Evolutionary conservation across 805 yeast genomes (phyloP).

Genomic region (Ogataea wickerhamii): DNA sequence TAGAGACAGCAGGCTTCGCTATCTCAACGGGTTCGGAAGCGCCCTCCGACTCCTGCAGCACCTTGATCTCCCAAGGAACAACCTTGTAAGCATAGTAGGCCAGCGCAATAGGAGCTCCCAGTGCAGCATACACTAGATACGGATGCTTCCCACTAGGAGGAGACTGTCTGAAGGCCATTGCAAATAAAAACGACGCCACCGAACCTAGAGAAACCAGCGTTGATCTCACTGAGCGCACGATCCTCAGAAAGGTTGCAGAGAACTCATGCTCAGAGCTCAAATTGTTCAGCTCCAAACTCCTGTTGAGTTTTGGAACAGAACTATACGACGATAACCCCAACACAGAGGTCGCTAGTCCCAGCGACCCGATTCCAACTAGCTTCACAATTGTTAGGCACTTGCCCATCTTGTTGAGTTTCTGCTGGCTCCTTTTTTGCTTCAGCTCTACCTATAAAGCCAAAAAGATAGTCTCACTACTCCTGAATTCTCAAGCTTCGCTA

Average conservation of each 20-base stretch:
- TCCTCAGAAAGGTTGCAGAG: slow-evolving; percentile 10
- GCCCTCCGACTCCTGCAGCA: slow-evolving; percentile 15
- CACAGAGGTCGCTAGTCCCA: slow-evolving; percentile 61
- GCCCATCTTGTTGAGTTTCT: slow-evolving; percentile 40
- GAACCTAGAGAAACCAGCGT: slow-evolving; percentile 38
- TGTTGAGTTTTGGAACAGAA: slow-evolving; percentile 21
- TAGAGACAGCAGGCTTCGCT: slow-evolving; percentile 1
- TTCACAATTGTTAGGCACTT: slow-evolving; percentile 56
- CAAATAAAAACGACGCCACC: slow-evolving; percentile 48
- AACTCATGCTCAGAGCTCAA: slow-evolving; percentile 14
- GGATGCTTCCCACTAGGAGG: slow-evolving; percentile 63
- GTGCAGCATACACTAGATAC: slow-evolving; percentile 62
- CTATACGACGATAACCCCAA: slow-evolving; percentile 30
- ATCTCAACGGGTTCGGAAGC: slow-evolving; percentile 5
- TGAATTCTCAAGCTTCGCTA: no score
- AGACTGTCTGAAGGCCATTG: slow-evolving; percentile 53
- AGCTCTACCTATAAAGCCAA: no score
- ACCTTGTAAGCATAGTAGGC: slow-evolving; percentile 26
- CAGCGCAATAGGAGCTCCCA: slow-evolving; percentile 47
- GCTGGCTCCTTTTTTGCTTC: no score
- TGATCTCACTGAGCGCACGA: slow-evolving; percentile 23
- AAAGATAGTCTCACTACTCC: no score
- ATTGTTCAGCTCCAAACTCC: slow-evolving; percentile 8
- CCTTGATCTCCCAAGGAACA: slow-evolving; percentile 26
- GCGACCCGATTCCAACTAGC: slow-evolving; percentile 58